Evolutionary conservation across 768 basidiomycete genomes (phyloP), one percentile per base, ranked within the genome.

Genomic region (Chlorophyllum brunneum): DNA sequence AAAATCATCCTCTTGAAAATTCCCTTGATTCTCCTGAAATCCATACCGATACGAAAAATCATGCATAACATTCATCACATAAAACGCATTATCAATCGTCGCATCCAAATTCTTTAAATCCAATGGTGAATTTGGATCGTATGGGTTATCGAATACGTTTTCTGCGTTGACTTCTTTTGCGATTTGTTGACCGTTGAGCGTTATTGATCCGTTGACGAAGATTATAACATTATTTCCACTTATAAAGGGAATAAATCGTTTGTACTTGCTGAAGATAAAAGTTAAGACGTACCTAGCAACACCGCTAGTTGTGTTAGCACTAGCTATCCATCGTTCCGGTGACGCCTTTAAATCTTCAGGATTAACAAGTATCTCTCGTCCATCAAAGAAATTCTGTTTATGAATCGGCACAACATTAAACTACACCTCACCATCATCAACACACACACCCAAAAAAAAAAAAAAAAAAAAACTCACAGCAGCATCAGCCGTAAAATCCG

Each of bases 11-110:
- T 20, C 1, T 16, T 54, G 27, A 16, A 42, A 44, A 23, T 54
- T 54, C 27, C 36, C 31, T 2, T 63, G 65, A 11, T 61, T 59
- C 66, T 82, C 81, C 53, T 79, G 81, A 63, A 85, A 83, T 4
- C 82, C 82, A 24, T 61, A 61, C 8, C 58, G 48, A 55, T 65
- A 65, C 6, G 63, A 44, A n/a, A 63, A 29, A 61, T 83, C 81
- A 61, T 85, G 81, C 56, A 79, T 68, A 48, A 68, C 70, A 70
- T 83, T 84, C 63, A 76, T 75, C 39, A 81, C 63, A 65, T 81
- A 84, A 68, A 83, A 83, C 5, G 69, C 68, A 56, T 77, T 77
- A 4, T 74, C 74, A 34, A 76, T 69, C 5, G 78, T 80, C 30
- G 79, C 75, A 49, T 79, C 70, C 33, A 78, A 54, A 63, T 82